Percentiles rank a stretch among this genome's conserved stretches.
Conservation (phyloP, 2,329 filamentous ascomycete species). For the Botrytis paeoniae region DNA sequence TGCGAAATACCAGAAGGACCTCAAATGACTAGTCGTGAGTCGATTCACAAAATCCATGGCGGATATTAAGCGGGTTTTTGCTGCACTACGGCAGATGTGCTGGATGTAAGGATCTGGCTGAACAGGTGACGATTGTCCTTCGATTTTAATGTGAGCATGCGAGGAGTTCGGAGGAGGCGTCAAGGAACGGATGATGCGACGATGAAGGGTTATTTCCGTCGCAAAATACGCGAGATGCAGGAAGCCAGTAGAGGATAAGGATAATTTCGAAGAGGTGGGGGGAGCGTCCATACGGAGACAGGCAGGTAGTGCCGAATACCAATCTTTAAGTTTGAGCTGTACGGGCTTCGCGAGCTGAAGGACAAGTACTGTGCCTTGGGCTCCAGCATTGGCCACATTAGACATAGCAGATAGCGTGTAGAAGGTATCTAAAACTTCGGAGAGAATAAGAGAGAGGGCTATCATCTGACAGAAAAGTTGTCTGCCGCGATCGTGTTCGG, state of each 20-base stretch:
- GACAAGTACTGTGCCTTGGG: constrained; percentile 69
- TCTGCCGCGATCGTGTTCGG: constrained; percentile 64
- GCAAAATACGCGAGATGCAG: constrained; percentile 92
- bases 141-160: constrained; percentile 39
- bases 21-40: constrained; percentile 78
- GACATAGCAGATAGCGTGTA: constrained; percentile 77
- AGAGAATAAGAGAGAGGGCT: constrained; percentile 68
- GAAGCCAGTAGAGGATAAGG: constrained; percentile 65
- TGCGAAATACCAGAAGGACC: constrained; percentile 90
- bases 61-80: constrained; percentile 89
- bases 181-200: constrained; percentile 83
- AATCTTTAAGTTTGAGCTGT: constrained; percentile 78
- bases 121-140: constrained; percentile 34
- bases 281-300: constrained; percentile 64
- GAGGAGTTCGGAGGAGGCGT: constrained; percentile 46
- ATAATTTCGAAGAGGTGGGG: constrained; percentile 43
- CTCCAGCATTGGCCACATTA: constrained; percentile 62
- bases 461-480: constrained; percentile 74
- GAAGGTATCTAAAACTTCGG: constrained; percentile 79
- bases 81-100: constrained; percentile 89
- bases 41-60: constrained; percentile 98
- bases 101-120: constrained; percentile 75
- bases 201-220: constrained; percentile 88
- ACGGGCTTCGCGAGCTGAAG: constrained; percentile 76
- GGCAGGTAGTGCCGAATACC: constrained; percentile 66